These are phyloP conservation scores for Sporormia fimetaria DNA, from an alignment of 495 filamentous ascomycete genomes.

Conservation along the genomic window DNA sequence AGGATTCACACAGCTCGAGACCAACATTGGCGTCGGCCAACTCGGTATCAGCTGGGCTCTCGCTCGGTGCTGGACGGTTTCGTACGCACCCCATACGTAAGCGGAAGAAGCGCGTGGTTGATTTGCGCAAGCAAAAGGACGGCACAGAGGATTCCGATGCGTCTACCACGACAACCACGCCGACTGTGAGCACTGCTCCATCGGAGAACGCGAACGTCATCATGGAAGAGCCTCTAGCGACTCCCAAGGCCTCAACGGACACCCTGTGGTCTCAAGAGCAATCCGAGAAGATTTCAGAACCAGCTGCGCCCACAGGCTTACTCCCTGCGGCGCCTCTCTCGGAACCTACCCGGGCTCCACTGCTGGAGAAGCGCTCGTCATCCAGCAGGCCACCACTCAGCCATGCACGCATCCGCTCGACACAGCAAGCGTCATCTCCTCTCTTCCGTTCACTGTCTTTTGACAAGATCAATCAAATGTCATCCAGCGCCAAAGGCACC, in stretches of 20 bases:
- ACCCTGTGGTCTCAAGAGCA: no score
- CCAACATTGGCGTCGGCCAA: slow-evolving; percentile 26
- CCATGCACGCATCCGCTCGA: slow-evolving; percentile 6
- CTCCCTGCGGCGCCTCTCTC: slow-evolving; percentile 31
- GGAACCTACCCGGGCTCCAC: no score
- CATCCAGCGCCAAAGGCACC: slow-evolving; percentile 1
- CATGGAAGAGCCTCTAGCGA: slow-evolving; percentile 42
- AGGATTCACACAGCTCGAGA: slow-evolving; percentile 14
- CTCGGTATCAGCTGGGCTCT: slow-evolving; percentile 44
- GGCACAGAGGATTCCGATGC: slow-evolving; percentile 25
- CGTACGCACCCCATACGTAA: slow-evolving; percentile 56
- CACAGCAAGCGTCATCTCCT: slow-evolving; percentile 17
- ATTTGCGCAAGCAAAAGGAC: slow-evolving; percentile 56
- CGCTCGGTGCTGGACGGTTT: slow-evolving; percentile 50
- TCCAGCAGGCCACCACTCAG: slow-evolving; percentile 9
- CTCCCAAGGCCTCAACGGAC: no score
- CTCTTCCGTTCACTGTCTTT: slow-evolving; percentile 23
- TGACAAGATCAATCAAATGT: slow-evolving; percentile 16
- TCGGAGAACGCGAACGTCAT: slow-evolving; percentile 41
- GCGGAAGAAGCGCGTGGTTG: slow-evolving; percentile 89
- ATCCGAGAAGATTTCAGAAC: slow-evolving; percentile 3
- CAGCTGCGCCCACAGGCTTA: slow-evolving; percentile 7
- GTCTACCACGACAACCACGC: slow-evolving; percentile 30
- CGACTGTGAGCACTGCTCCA: slow-evolving; percentile 32
- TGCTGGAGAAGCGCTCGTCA: background rate